Base-by-base conservation (phyloP, 1,284 basidiomycete species). In the Ceratobasidium sp. region DNA sequence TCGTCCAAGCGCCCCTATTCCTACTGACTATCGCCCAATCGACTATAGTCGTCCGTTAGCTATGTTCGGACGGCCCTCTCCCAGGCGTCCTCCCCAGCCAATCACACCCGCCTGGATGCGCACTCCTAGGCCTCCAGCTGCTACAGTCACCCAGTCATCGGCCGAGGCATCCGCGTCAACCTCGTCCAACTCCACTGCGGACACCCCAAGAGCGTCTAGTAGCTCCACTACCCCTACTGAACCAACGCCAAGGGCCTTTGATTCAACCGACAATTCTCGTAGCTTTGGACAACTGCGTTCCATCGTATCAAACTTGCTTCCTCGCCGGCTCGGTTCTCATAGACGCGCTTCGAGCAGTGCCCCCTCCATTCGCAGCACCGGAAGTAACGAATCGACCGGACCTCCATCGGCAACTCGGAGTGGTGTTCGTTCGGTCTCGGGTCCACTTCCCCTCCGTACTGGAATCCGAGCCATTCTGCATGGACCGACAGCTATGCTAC, bases 91-190 rank as follows among this genome's bases (percentile, higher is more conserved):
- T 8, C 60, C 60, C 13, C 60, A 50, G n/a, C 47, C 60, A 27
- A 53, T 65, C 35, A 65, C 60, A 8, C 60, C 60, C 25, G 47
- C 60, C 25, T 65, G 60, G 60, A 65, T 65, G 60, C 60, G 60
- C 22, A 34, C 42, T 7, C 10, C 43, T 35, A 5, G 58, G 45
- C 58, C 58, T 35, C n/a, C 42, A 12, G 31, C 42, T 4, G 31
- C 43, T 38, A 17, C n/a, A n/a, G 45, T 47, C 6, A 12, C 45
- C 7, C 20, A 8, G n/a, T 8, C 45, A 47, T 6, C 45, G n/a
- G 20, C 13, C 8, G 13, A 8, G n/a, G 20, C 13, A 22, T 12
- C 58, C 15, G 31, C 35, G 8, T 31, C 60, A 15, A 31, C 47
- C 42, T 42, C 57, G 1, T 50, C 60, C 15, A 29, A 3, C 27